Conservation (phyloP, 805 yeast genomes). For the Zygosaccharomyces pseudorouxii region DNA sequence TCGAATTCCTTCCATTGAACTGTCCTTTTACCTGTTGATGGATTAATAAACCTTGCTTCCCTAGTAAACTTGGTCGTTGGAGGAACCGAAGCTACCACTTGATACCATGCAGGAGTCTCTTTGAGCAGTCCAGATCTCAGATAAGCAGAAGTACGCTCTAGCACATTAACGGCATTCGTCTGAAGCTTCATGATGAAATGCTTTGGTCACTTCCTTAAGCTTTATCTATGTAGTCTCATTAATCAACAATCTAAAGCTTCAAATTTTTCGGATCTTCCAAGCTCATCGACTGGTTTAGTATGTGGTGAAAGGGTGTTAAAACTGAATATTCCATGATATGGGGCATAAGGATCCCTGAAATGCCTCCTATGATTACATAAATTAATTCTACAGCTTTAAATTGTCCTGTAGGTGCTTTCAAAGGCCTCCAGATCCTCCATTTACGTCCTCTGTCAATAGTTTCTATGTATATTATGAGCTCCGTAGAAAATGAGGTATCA, state of each 20-base stretch:
- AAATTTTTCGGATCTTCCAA: conserved; percentile 3
- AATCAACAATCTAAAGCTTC: not conserved
- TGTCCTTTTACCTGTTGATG: conserved; percentile 20
- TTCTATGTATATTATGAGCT: not conserved
- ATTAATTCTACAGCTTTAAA: not conserved
- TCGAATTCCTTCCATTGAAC: conserved; percentile 18
- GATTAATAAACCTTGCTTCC: conserved; percentile 28
- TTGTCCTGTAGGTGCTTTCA: not conserved
- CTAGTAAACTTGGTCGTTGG: conserved; percentile 57
- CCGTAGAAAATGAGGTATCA: conserved; percentile 3
- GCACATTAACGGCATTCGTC: conserved; percentile 67
- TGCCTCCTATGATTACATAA: not conserved
- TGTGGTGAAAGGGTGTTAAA: conserved; percentile 8
- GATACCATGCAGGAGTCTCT: conserved; percentile 83
- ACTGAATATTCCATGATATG: not conserved
- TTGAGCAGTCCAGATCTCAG: conserved; percentile 64
- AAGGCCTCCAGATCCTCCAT: not conserved
- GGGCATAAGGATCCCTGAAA: not conserved
- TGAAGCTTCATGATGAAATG: conserved; percentile 56
- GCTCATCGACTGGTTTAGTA: not conserved
- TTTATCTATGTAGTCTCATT: not conserved
- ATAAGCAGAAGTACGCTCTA: conserved; percentile 76
- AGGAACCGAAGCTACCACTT: conserved; percentile 77
- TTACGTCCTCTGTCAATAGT: not conserved
- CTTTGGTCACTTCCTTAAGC: not conserved